A percentile compares a stretch with the other conserved stretches of the same genome.
These are phyloP conservation scores for Colletotrichum ledebouriae DNA, from an alignment of 2,329 filamentous ascomycete species.

Conservation along the genomic window DNA sequence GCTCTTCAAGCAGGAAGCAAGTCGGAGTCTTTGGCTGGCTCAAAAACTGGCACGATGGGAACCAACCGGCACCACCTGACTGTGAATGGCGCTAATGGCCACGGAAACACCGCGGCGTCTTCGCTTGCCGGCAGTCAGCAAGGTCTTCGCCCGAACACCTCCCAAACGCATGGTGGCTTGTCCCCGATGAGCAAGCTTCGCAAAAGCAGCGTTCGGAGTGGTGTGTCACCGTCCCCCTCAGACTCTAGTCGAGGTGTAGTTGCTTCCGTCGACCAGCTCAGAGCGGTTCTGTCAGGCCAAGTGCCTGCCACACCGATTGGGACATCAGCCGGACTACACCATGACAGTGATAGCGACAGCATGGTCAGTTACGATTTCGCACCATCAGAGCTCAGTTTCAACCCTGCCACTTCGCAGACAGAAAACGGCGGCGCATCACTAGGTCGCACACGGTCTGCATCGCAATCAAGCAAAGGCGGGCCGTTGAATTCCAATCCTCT, in stretches of 20 bases:
- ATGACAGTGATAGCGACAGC: slow-evolving; percentile 73
- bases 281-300: slow-evolving; percentile 70
- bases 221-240: slow-evolving; percentile 59
- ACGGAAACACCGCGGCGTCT: slow-evolving; percentile 54
- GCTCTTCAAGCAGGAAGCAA: slow-evolving; percentile 77
- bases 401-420: slow-evolving; percentile 51
- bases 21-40: slow-evolving; percentile 81
- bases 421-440: slow-evolving; percentile 48
- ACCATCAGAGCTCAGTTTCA: slow-evolving; percentile 76
- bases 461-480: slow-evolving; percentile 54
- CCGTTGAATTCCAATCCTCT: slow-evolving; percentile 61
- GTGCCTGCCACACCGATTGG: slow-evolving; percentile 55
- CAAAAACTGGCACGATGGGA: slow-evolving; percentile 72
- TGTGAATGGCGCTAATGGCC: slow-evolving; percentile 61
- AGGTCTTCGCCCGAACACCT: slow-evolving; percentile 64
- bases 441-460: slow-evolving; percentile 51
- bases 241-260: slow-evolving; percentile 64
- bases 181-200: slow-evolving; percentile 59
- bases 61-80: slow-evolving; percentile 69
- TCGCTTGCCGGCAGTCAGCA: slow-evolving; percentile 67
- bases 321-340: slow-evolving; percentile 57
- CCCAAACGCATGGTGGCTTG: slow-evolving; percentile 48
- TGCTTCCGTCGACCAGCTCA: slow-evolving; percentile 74
- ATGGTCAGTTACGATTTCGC: slow-evolving; percentile 79
- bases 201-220: slow-evolving; percentile 68